Conservation (phyloP, 2,329 filamentous ascomycete species). For the Xylariomycetidae sp. region DNA sequence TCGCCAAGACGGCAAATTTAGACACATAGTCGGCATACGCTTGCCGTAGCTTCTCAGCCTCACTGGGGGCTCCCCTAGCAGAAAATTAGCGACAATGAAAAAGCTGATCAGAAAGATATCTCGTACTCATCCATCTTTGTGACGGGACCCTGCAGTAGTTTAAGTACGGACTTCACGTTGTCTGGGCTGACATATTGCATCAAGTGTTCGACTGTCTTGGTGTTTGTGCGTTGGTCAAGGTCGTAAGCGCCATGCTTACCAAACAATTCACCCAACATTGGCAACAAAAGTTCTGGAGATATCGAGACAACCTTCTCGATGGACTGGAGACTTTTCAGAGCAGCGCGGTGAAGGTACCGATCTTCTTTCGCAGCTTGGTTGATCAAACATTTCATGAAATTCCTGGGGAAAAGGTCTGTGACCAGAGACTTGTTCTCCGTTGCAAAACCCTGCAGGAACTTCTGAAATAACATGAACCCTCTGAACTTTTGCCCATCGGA, state of each 20-base stretch:
- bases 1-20: slow-evolving; percentile 41
- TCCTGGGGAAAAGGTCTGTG: slow-evolving; percentile 70
- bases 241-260: slow-evolving; percentile 66
- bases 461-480: slow-evolving; percentile 83
- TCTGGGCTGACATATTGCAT: slow-evolving; percentile 55
- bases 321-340: slow-evolving; percentile 68
- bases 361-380: slow-evolving; percentile 78
- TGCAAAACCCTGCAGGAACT: slow-evolving; percentile 55
- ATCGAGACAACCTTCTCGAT: slow-evolving; percentile 62
- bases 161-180: slow-evolving; percentile 50
- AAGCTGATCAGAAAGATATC: not conserved
- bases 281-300: slow-evolving; percentile 53
- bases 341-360: slow-evolving; percentile 74
- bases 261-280: slow-evolving; percentile 64
- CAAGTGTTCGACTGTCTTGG: slow-evolving; percentile 76
- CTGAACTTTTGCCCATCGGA: slow-evolving; percentile 88
- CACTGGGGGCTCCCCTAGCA: slow-evolving; percentile 19
- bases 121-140: slow-evolving; percentile 30
- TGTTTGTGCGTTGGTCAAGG: slow-evolving; percentile 82
- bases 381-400: slow-evolving; percentile 75
- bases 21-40: slow-evolving; percentile 51
- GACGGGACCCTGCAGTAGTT: slow-evolving; percentile 43
- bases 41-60: slow-evolving; percentile 40
- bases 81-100: slow-evolving; percentile 28
- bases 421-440: slow-evolving; percentile 43